A percentile compares a stretch with the other conserved stretches of the same genome.
phyloP scores from a whole-genome alignment of 2,329 filamentous ascomycete species.

The Alternaria ventricosa region DNA sequence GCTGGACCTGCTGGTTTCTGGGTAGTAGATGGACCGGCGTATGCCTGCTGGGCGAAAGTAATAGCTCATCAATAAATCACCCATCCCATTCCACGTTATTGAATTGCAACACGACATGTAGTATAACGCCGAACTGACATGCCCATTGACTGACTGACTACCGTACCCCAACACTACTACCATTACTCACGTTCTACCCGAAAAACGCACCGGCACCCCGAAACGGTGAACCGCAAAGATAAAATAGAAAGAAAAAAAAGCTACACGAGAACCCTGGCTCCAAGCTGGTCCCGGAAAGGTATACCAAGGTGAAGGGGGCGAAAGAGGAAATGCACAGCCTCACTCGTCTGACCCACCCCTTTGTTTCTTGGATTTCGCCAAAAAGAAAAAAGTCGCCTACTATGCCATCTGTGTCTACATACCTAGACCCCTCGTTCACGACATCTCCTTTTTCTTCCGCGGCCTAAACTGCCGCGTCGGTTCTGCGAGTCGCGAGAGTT shows the following conservation, averaged over 20 bases:
- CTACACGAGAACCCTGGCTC: neutral
- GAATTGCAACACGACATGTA: neutral
- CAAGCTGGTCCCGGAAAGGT: neutral
- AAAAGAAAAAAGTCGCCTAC: neutral
- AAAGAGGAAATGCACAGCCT: neutral
- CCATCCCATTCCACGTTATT: neutral
- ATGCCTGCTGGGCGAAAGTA: constrained; percentile 2
- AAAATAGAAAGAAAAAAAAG: neutral
- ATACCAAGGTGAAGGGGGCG: neutral
- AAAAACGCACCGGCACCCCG: neutral
- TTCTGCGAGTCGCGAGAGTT: neutral
- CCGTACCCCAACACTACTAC: neutral
- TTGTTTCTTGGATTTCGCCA: neutral
- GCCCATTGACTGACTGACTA: neutral
- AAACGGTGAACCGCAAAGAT: neutral
- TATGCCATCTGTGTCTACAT: neutral
- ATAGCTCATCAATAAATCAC: constrained; percentile 14
- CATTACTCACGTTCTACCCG: neutral
- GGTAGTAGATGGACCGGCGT: constrained; percentile 12
- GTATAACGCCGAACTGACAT: neutral
- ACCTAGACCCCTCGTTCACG: neutral
- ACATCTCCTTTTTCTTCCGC: neutral
- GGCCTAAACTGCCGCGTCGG: neutral
- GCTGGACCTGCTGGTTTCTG: constrained; percentile 7
- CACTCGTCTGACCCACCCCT: neutral